A percentile compares a stretch with the other conserved stretches of the same genome.
phyloP scores from a whole-genome alignment of 371 early-diverging fungal species.

The Globomyces sp. region DNA sequence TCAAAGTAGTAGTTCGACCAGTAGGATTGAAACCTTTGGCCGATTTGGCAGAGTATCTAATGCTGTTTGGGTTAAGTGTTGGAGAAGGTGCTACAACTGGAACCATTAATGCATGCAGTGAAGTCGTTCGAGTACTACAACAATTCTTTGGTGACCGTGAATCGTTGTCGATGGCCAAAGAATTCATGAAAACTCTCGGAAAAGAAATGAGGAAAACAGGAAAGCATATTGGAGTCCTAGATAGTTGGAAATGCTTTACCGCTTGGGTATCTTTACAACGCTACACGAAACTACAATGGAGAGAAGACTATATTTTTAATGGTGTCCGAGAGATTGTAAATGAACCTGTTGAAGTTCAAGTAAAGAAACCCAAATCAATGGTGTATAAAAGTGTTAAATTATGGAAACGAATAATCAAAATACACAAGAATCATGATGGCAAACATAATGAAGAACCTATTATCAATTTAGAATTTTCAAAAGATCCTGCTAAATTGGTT shows the following conservation, averaged over 20 bases:
- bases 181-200: neutral
- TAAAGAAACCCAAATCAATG: neutral
- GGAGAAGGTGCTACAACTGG: conserved; percentile 16
- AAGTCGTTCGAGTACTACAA: conserved; percentile 7
- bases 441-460: no score
- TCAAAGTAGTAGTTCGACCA: conserved; percentile 26
- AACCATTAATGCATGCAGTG: neutral
- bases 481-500: no score
- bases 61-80: conserved; percentile 30
- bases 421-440: no score
- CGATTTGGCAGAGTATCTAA: conserved; percentile 36
- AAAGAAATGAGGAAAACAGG: conserved; percentile 17
- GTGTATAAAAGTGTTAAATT: no score
- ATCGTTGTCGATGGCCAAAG: neutral
- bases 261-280: neutral
- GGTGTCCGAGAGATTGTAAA: neutral
- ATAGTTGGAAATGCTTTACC: conserved; percentile 8
- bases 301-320: neutral
- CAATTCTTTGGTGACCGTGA: conserved; percentile 9
- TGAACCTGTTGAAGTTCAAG: neutral
- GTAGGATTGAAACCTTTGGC: conserved; percentile 30
- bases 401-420: no score
- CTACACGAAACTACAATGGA: neutral
- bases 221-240: conserved; percentile 1
- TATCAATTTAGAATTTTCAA: no score